Evolutionary conservation across 768 basidiomycete species (phyloP).

Genomic region (Mycena venus): DNA sequence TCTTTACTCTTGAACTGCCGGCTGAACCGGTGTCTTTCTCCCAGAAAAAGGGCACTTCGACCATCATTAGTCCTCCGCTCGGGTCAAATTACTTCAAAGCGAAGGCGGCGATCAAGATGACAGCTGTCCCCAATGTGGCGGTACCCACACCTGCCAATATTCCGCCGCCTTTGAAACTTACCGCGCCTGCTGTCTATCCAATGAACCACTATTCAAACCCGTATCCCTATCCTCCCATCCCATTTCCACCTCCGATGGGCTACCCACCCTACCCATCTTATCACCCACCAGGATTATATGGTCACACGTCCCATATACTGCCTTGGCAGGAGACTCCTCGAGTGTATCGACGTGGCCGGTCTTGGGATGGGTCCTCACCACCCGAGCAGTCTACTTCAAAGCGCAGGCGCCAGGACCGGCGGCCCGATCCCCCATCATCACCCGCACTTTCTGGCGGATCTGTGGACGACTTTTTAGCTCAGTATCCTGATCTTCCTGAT

Average conservation of each 20-base stretch:
- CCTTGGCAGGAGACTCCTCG: background rate
- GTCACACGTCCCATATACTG: background rate
- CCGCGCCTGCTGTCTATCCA: background rate
- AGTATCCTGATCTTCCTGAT: background rate
- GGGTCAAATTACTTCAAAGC: too few species aligned
- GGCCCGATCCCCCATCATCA: background rate
- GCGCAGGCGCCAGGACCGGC: background rate
- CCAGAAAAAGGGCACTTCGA: too few species aligned
- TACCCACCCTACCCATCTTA: background rate
- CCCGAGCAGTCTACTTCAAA: background rate
- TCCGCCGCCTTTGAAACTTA: too few species aligned
- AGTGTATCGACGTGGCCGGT: background rate
- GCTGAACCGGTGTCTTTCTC: too few species aligned
- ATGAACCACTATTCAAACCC: background rate
- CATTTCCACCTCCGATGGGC: background rate
- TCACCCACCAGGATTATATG: background rate
- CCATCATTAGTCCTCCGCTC: too few species aligned
- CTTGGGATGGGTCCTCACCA: conserved; percentile 4
- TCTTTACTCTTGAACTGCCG: too few species aligned
- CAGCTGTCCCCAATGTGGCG: too few species aligned
- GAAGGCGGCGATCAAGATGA: too few species aligned
- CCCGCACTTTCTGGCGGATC: background rate
- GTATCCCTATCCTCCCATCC: background rate
- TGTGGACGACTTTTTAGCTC: background rate
- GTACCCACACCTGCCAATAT: too few species aligned